Evolutionary conservation across 495 filamentous ascomycete species (phyloP), one percentile per base, ranked within the genome.

Genomic region (Talaromyces borbonicus): DNA sequence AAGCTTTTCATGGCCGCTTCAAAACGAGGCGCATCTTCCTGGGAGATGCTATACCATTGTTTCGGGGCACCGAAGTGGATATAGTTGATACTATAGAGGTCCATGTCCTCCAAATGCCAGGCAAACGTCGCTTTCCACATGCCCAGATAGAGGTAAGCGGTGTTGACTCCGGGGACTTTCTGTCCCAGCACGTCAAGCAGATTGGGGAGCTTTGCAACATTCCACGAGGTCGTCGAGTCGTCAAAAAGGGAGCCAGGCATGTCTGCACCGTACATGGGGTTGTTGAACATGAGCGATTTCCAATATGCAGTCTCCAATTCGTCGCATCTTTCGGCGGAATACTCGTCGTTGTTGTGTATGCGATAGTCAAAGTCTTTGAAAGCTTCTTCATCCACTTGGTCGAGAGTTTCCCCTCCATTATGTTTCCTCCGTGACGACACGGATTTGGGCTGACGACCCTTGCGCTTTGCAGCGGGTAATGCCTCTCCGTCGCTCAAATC

Each of bases 81-180:
- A 61, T 95, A 98, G 68, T 98, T 98, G 72, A 98, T 98, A 66
- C 90, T 96, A 74, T 97, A 97, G 2, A 98, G 77, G 67, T 98
- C 92, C 44, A 98, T 89, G 66, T 98, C 92, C 57, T 98, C 92
- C 30, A 98, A 68, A 76, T 98, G 92, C 92, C 92, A 98, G 8
- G 92, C 90, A 59, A 98, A 98, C 1, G 92, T 96, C 15, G 92
- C 92, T 57, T 96, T 98, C 92, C 92, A 98, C 93, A 97, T 97
- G 15, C 92, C 92, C 33, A 97, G 71, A 51, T 98, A 98, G 8
- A 98, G 74, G 61, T 98, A 98, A n/a, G 92, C 90, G 3, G 93
- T 97, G 57, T 98, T 98, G 49, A 98, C 92, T 48, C 92, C 92
- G 9, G 92, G 92, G 0, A 98, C 85, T 51, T 95, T 95, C 29